Conservation (phyloP, 345 rosid genomes). For the Citrus australasica region DNA sequence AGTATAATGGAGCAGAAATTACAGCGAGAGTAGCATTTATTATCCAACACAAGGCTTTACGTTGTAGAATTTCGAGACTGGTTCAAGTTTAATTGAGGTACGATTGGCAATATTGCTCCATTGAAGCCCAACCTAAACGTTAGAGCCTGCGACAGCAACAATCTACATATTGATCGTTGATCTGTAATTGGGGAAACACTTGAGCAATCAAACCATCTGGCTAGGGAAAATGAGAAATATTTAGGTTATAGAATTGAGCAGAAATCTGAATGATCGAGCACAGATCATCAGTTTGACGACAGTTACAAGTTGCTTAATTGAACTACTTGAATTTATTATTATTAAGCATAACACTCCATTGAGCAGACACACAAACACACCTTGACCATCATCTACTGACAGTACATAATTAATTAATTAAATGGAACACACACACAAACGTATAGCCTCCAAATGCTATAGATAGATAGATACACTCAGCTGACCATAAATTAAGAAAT, state of each 20-base stretch:
- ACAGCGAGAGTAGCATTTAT: neutral
- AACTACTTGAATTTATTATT: neutral
- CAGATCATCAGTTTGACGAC: no score
- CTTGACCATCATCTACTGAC: neutral
- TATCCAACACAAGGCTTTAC: neutral
- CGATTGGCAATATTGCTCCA: neutral
- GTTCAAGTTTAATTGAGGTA: neutral
- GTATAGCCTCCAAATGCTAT: no score
- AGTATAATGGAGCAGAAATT: neutral
- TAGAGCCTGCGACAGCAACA: neutral
- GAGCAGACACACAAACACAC: neutral
- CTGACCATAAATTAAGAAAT: neutral
- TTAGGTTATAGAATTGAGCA: no score
- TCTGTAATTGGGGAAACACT: no score
- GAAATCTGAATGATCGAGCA: no score
- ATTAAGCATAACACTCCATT: neutral
- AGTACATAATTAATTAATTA: neutral
- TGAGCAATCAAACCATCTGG: no score
- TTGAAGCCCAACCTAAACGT: neutral
- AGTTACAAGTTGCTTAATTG: neutral
- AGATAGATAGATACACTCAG: constrained; percentile 7
- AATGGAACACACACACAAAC: no score
- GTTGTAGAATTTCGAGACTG: neutral
- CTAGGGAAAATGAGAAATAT: no score
- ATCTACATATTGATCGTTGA: no score